Evolutionary conservation across 208 protist genomes (phyloP).

Genomic region (Acanthamoeba lenticulata): DNA sequence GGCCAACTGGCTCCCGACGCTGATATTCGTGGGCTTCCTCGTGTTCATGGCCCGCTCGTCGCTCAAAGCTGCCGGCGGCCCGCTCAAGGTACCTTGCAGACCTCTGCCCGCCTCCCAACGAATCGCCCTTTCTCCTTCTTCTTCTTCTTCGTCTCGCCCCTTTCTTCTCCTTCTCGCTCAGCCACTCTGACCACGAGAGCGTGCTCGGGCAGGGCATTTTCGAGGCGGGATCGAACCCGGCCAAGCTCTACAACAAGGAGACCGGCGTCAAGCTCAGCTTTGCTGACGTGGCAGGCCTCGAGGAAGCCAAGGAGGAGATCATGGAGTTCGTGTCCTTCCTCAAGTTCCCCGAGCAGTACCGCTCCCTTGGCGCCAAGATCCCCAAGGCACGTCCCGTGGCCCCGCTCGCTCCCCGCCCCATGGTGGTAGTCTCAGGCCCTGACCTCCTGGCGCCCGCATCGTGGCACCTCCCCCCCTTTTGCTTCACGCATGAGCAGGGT

Average conservation of each 20-base stretch:
- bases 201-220: background rate
- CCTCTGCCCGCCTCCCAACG: no score
- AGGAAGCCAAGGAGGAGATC: conserved; percentile 97
- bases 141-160: background rate
- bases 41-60: background rate
- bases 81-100: background rate
- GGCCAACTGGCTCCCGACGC: background rate
- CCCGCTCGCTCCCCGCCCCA: no score
- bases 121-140: no score
- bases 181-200: background rate
- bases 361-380: conserved; percentile 95
- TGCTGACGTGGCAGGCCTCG: conserved; percentile 95
- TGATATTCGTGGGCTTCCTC: background rate
- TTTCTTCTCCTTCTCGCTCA: background rate
- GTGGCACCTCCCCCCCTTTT: no score
- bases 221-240: background rate
- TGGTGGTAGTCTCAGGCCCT: no score
- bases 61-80: background rate
- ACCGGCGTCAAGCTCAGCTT: conserved; percentile 82
- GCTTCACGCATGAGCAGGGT: conserved; percentile 76
- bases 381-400: no score
- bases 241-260: conserved; percentile 70
- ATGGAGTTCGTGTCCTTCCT: conserved; percentile 98
- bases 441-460: no score
- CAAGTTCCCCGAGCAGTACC: conserved; percentile 96